Conservation (phyloP, 225 moss, liverwort and hornwort species). For the Sphagnum contortum region DNA sequence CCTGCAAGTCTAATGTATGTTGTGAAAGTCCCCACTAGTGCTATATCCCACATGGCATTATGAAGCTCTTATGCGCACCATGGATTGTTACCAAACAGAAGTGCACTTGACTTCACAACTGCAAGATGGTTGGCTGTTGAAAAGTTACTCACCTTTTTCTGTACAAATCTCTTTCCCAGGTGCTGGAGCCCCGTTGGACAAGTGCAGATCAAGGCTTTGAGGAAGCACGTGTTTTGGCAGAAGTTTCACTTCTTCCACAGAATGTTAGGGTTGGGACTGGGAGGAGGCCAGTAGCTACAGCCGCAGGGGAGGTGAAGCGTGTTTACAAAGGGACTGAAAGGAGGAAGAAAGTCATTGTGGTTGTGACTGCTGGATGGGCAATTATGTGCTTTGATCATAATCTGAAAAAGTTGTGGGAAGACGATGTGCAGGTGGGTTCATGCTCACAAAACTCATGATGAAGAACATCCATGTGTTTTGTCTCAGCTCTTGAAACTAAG, state of each 20-base stretch:
- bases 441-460: too few relatives aligned
- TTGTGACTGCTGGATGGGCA: slow-evolving; percentile 59
- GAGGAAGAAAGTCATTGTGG: slow-evolving; percentile 44
- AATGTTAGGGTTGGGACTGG: slow-evolving; percentile 47
- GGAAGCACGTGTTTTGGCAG: slow-evolving; percentile 32
- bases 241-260: slow-evolving; percentile 52
- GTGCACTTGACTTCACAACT: too few relatives aligned
- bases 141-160: too few relatives aligned
- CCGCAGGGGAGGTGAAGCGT: slow-evolving; percentile 33
- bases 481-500: too few relatives aligned
- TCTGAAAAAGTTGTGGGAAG: slow-evolving; percentile 49
- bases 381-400: slow-evolving; percentile 63
- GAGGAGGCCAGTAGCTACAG: slow-evolving; percentile 58
- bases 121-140: too few relatives aligned
- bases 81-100: too few relatives aligned
- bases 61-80: too few relatives aligned
- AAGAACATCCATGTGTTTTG: too few relatives aligned
- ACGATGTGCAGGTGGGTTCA: slow-evolving; percentile 28
- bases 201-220: slow-evolving; percentile 33
- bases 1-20: too few relatives aligned
- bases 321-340: slow-evolving; percentile 17
- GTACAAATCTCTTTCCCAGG: slow-evolving; percentile 3
- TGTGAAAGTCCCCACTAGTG: too few relatives aligned
- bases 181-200: slow-evolving; percentile 31
- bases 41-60: too few relatives aligned